phyloP scores from a whole-genome alignment of 768 basidiomycete genomes.

The Trametes villosa region DNA sequence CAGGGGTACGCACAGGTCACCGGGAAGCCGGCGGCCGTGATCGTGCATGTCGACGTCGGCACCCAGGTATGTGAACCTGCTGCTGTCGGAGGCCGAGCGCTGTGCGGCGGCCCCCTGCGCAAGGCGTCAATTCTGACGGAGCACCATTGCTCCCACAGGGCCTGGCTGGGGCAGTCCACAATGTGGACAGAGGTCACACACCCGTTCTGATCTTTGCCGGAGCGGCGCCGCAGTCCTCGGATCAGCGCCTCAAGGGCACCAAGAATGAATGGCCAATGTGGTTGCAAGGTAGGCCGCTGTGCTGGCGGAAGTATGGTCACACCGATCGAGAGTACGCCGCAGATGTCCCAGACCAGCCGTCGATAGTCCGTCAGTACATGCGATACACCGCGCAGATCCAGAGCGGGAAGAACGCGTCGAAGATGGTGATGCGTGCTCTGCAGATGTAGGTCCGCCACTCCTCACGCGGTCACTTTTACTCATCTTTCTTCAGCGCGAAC shows the following conservation, averaged over 20 bases:
- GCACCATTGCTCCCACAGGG: conserved; percentile 43
- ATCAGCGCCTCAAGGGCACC: conserved; percentile 60
- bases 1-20: conserved; percentile 73
- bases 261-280: conserved; percentile 81
- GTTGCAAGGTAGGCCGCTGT: conserved; percentile 55
- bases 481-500: conserved; percentile 50
- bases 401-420: conserved; percentile 55
- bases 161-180: conserved; percentile 73
- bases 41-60: conserved; percentile 76
- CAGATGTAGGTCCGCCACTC: conserved; percentile 55
- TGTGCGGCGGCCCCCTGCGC: no score
- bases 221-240: conserved; percentile 60
- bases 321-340: neutral
- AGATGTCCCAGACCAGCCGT: conserved; percentile 73
- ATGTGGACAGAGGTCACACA: conserved; percentile 61
- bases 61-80: conserved; percentile 51
- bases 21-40: conserved; percentile 69
- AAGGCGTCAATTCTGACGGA: neutral
- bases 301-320: neutral
- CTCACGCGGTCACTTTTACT: neutral
- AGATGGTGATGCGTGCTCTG: conserved; percentile 58
- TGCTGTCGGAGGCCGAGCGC: no score
- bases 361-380: conserved; percentile 80
- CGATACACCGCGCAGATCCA: conserved; percentile 62
- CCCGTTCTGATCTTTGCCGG: conserved; percentile 80